Evolutionary conservation across 495 filamentous ascomycete genomes (phyloP).

Genomic region (Penicillium pancosmium): DNA sequence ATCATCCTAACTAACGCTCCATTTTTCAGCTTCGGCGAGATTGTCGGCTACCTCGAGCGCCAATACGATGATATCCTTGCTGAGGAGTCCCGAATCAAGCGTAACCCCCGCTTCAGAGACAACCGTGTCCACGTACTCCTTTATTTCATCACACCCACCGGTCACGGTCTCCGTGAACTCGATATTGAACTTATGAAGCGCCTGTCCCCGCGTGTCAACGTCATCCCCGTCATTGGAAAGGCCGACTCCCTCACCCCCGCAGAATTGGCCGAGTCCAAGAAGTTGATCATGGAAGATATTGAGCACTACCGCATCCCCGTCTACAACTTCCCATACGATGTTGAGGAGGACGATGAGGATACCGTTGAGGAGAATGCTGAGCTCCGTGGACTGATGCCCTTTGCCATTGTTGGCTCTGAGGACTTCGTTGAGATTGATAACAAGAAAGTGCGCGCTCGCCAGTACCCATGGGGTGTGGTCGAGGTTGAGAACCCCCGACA

Average conservation of each 20-base stretch:
- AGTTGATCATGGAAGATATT: conserved; percentile 99
- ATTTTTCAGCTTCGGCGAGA: conserved; percentile 82
- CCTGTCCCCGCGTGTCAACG: conserved; percentile 95
- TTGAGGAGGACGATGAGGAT: conserved; percentile 99
- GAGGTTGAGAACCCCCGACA: conserved; percentile 99
- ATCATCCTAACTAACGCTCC: conserved; percentile 30
- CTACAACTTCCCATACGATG: conserved; percentile 99
- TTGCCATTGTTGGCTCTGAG: conserved; percentile 96
- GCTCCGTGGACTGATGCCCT: conserved; percentile 95
- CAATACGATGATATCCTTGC: conserved; percentile 99
- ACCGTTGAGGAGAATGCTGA: conserved; percentile 99
- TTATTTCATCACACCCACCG: conserved; percentile 99
- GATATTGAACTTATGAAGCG: conserved; percentile 99
- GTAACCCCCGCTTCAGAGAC: conserved; percentile 98
- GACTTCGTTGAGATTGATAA: conserved; percentile 92
- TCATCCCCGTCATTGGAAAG: conserved; percentile 98
- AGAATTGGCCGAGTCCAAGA: conserved; percentile 98
- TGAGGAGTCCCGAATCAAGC: conserved; percentile 99
- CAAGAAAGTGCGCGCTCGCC: conserved; percentile 86
- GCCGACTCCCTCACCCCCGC: conserved; percentile 95
- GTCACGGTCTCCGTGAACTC: conserved; percentile 96
- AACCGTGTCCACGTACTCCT: conserved; percentile 97
- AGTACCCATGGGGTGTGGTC: conserved; percentile 98
- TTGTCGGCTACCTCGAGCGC: conserved; percentile 95
- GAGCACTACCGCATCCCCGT: conserved; percentile 99